Base-by-base conservation (phyloP, 441 rosid genomes). In the Gossypium schwendimanii region DNA sequence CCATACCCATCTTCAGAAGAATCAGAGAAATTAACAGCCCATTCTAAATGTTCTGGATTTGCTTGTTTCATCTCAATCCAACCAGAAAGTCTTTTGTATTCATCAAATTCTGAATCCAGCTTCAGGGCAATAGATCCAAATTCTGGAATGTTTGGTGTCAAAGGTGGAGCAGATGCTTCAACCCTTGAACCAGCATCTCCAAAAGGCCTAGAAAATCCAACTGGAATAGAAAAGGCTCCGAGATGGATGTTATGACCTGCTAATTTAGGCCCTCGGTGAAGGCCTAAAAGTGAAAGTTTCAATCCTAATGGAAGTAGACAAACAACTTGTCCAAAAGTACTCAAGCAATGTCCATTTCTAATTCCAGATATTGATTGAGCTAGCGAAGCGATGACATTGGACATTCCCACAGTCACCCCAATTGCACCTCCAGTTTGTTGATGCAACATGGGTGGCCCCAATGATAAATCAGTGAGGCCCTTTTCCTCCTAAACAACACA, bases 21-120 rank as follows among this genome's bases (percentile, higher is more conserved):
- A 71, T 95, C 90, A 63, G 86, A 85, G 57, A 87, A 36, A 59
- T 76, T 86, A 18, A 87, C 70, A 12, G 87, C 92, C 99, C 97
- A 94, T 41, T 81, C 81, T 14, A 90, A 18, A 18, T 72, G 80
- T 66, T 78, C 82, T 41, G 74, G 74, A 74, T 81, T 79, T 3
- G 83, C 80, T 33, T 81, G 84, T 69, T 85, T 82, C 84, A 85
- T 77, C 83, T 94, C 92, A 57, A 91, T 70, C 98, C 99, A 94
- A 76, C 90, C 91, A 12, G 84, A 84, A 31, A 94, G 23, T 77
- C 75, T 91, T 0, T 86, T 82, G 55, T 49, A 74, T 78, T 87
- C 96, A 36, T 88, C 90, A 39, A 92, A 67, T 74, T 79, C 82
- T 17, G 91, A 81, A 52, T 91, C 97, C 74, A 92, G 69, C 86